These are phyloP conservation scores for Panicum hallii DNA, from an alignment of 202 grass and related monocot species.

Conservation along the genomic window DNA sequence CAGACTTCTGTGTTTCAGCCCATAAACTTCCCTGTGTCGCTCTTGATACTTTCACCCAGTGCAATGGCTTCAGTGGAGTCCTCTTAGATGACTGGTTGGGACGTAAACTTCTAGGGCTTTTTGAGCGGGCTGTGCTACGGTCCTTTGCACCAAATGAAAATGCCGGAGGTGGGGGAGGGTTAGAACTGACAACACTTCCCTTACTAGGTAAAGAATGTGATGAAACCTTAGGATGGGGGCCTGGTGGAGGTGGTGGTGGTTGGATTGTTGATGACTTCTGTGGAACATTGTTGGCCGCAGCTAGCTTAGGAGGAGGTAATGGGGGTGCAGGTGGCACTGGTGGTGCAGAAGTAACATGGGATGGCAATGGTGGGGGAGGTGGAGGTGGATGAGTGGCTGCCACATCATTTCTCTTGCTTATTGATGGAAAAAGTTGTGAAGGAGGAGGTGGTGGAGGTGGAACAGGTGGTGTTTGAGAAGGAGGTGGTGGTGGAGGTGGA, in stretches of 20 bases:
- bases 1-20: slow-evolving; percentile 79
- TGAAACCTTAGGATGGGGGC: slow-evolving; percentile 50
- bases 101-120: slow-evolving; percentile 66
- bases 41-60: slow-evolving; percentile 98
- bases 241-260: slow-evolving; percentile 55
- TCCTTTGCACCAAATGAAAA: slow-evolving; percentile 58
- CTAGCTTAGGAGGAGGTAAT: slow-evolving; percentile 52
- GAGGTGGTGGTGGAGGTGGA: slow-evolving; percentile 24
- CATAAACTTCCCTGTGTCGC: slow-evolving; percentile 85
- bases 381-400: slow-evolving; percentile 37
- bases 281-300: slow-evolving; percentile 21
- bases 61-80: slow-evolving; percentile 79
- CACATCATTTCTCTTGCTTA: slow-evolving; percentile 45
- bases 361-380: slow-evolving; percentile 42
- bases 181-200: slow-evolving; percentile 44
- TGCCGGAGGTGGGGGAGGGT: slow-evolving; percentile 69
- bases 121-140: slow-evolving; percentile 51
- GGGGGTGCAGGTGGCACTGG: slow-evolving; percentile 49
- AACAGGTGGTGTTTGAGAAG: slow-evolving; percentile 17
- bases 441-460: slow-evolving; percentile 45
- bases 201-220: slow-evolving; percentile 55
- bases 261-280: slow-evolving; percentile 37
- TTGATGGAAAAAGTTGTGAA: slow-evolving; percentile 35
- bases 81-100: slow-evolving; percentile 67
- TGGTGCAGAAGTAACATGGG: slow-evolving; percentile 33